Conservation (phyloP, 441 rosid species). For the Gossypium schwendimanii region DNA sequence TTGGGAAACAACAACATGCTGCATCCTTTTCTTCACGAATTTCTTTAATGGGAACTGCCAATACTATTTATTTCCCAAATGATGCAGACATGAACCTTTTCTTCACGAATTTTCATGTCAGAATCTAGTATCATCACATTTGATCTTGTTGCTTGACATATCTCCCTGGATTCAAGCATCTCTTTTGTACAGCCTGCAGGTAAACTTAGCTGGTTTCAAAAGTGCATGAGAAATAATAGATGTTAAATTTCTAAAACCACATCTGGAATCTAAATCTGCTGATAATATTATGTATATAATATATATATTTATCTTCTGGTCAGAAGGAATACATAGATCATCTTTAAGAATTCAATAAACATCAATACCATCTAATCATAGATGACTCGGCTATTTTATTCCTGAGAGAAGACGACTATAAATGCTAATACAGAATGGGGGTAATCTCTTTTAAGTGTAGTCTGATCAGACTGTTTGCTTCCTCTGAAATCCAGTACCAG, state of each 20-base stretch:
- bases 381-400: background rate
- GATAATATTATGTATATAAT: too few species aligned
- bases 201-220: too few species aligned
- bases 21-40: background rate
- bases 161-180: too few species aligned
- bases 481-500: slow-evolving; percentile 54
- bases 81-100: too few species aligned
- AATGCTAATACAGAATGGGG: slow-evolving; percentile 4
- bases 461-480: slow-evolving; percentile 49
- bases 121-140: too few species aligned
- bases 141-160: too few species aligned
- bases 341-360: background rate
- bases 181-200: too few species aligned
- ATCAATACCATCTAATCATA: background rate
- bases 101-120: too few species aligned
- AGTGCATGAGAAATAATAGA: too few species aligned
- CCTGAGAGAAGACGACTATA: slow-evolving; percentile 2
- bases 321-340: background rate
- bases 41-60: background rate
- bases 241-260: too few species aligned
- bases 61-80: background rate
- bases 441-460: background rate
- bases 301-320: too few species aligned
- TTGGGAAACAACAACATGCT: background rate
- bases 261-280: too few species aligned